These are phyloP conservation scores for Globisporangium takayamanum DNA, from an alignment of 352 stramenopile species.

Conservation along the genomic window DNA sequence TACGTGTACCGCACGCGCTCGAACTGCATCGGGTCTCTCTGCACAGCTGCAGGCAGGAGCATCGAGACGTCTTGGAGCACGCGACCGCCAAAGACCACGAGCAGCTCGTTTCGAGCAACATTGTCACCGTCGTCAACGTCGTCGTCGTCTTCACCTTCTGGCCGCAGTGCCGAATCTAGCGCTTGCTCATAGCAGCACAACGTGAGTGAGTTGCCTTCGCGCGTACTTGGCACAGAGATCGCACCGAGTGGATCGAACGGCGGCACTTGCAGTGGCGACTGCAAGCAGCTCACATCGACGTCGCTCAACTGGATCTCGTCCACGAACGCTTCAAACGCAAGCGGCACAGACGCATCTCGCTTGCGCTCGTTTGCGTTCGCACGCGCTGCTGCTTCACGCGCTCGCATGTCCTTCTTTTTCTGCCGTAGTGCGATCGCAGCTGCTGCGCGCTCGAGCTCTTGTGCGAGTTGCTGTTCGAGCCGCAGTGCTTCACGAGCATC, in stretches of 20 bases:
- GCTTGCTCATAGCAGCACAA: slow-evolving; percentile 23
- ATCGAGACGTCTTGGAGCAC: slow-evolving; percentile 43
- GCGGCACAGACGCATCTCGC: slow-evolving; percentile 6
- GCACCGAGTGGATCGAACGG: slow-evolving; percentile 29
- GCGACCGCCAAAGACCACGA: slow-evolving; percentile 51
- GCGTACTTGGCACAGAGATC: slow-evolving; percentile 41
- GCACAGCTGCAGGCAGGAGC: slow-evolving; percentile 26
- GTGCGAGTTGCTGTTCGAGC: slow-evolving; percentile 11
- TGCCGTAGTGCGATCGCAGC: not conserved
- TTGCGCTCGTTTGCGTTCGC: slow-evolving; percentile 6
- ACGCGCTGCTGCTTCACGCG: slow-evolving; percentile 5
- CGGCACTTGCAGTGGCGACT: slow-evolving; percentile 8
- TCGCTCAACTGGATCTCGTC: slow-evolving; percentile 24
- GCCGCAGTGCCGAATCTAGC: not conserved
- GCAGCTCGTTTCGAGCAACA: slow-evolving; percentile 8
- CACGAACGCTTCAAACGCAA: slow-evolving; percentile 26
- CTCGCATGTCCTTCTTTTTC: not conserved
- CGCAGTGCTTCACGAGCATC: not conserved
- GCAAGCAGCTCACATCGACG: slow-evolving; percentile 20
- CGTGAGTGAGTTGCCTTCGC: slow-evolving; percentile 60
- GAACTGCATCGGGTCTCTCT: slow-evolving; percentile 34
- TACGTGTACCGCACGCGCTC: slow-evolving; percentile 55
- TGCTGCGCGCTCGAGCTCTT: slow-evolving; percentile 13
- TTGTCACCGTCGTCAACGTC: not conserved
- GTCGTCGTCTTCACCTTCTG: not conserved